phyloP scores from a whole-genome alignment of 2,329 filamentous ascomycete species.

The Colletotrichum aenigma region DNA sequence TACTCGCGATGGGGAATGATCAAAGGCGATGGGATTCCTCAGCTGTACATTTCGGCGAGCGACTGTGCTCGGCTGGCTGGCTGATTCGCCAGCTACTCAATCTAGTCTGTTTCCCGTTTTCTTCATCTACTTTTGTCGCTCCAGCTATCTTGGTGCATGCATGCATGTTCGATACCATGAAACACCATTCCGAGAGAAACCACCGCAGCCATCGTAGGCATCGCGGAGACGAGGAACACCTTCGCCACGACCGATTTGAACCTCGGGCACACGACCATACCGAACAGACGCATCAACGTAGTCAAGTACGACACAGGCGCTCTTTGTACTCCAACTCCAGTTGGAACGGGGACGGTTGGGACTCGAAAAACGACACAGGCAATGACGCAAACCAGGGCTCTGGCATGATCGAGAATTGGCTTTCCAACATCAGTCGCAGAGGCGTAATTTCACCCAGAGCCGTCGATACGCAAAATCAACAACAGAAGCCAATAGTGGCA shows the following conservation, averaged over 20 bases:
- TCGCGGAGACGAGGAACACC: not conserved
- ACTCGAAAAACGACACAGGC: not conserved
- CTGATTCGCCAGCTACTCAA: not conserved
- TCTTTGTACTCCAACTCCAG: not conserved
- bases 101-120: not conserved
- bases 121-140: not conserved
- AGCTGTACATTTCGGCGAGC: not conserved
- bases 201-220: not conserved
- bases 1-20: not conserved
- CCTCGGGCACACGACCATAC: too few relatives aligned
- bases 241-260: not conserved
- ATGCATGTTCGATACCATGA: not conserved
- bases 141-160: not conserved
- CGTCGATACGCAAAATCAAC: not conserved
- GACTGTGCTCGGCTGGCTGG: not conserved
- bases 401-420: slow-evolving; percentile 7
- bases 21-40: not conserved
- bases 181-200: not conserved
- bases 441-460: not conserved
- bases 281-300: not conserved
- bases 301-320: not conserved
- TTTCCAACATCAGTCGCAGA: not conserved
- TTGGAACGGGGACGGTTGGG: not conserved
- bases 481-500: not conserved
- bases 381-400: not conserved